A percentile compares a stretch with the other conserved stretches of the same genome.
Evolutionary conservation across 139 green algal species (phyloP).

Genomic region (Coccomyxa sp.): DNA sequence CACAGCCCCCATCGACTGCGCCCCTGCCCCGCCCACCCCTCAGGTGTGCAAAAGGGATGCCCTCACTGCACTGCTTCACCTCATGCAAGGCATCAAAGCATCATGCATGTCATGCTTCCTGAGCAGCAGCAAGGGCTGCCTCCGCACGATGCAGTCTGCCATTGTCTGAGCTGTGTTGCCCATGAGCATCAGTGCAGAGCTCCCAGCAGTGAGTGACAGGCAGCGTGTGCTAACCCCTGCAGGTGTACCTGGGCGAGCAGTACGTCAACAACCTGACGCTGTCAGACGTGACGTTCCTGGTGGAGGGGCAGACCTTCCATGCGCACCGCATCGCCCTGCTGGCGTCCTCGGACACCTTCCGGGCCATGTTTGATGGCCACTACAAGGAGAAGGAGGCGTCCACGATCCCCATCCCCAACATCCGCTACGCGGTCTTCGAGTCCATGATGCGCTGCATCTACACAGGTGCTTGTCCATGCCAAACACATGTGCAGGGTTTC

Average conservation of each 20-base stretch:
- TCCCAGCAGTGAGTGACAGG: too few relatives aligned
- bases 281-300: conserved; percentile 90
- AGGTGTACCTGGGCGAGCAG: conserved; percentile 68
- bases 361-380: conserved; percentile 90
- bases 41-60: too few relatives aligned
- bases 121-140: too few relatives aligned
- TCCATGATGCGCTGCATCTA: conserved; percentile 93
- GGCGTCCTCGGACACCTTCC: conserved; percentile 86
- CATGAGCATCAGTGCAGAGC: too few relatives aligned
- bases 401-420: conserved; percentile 93
- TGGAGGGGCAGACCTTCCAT: conserved; percentile 82
- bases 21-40: conserved; percentile 45
- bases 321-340: conserved; percentile 90
- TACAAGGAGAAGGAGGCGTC: conserved; percentile 82
- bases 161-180: too few relatives aligned
- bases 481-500: neutral
- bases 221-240: conserved; percentile 23
- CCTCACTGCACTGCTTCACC: too few relatives aligned
- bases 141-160: too few relatives aligned
- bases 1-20: conserved; percentile 47
- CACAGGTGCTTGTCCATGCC: conserved; percentile 57
- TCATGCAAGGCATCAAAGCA: too few relatives aligned
- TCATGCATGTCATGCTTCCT: too few relatives aligned
- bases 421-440: conserved; percentile 80
- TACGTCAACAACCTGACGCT: conserved; percentile 91